Conservation (phyloP, 495 filamentous ascomycete genomes). For the Penicillium cosmopolitanum region DNA sequence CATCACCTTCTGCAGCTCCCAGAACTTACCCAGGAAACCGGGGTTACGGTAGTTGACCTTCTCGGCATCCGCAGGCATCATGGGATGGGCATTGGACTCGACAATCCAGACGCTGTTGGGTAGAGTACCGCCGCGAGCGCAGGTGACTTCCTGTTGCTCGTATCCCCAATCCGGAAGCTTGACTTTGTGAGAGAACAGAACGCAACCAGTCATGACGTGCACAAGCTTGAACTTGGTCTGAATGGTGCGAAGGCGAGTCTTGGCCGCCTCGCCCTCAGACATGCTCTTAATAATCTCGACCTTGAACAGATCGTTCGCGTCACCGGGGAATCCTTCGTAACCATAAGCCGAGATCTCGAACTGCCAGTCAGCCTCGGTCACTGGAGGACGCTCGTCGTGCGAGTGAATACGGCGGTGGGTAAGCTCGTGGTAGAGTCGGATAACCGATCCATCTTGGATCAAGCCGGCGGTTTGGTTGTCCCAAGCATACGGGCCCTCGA, state of each 20-base stretch:
- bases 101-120: slow-evolving; percentile 98
- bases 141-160: slow-evolving; percentile 98
- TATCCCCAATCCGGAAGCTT: slow-evolving; percentile 97
- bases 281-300: slow-evolving; percentile 91
- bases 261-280: slow-evolving; percentile 78
- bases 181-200: slow-evolving; percentile 96
- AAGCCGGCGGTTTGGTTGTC: slow-evolving; percentile 68
- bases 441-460: slow-evolving; percentile 76
- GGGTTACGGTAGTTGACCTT: slow-evolving; percentile 95
- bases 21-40: slow-evolving; percentile 97
- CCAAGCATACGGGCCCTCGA: slow-evolving; percentile 83
- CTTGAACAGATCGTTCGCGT: slow-evolving; percentile 95
- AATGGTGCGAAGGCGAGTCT: slow-evolving; percentile 87
- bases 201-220: slow-evolving; percentile 96
- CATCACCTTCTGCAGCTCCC: slow-evolving; percentile 99
- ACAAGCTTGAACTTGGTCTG: slow-evolving; percentile 95
- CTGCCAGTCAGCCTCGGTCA: slow-evolving; percentile 98
- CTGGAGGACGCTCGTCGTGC: slow-evolving; percentile 94
- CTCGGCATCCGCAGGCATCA: slow-evolving; percentile 72
- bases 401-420: slow-evolving; percentile 92
- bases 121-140: slow-evolving; percentile 87
- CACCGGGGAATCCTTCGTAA: slow-evolving; percentile 94
- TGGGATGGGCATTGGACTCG: slow-evolving; percentile 83
- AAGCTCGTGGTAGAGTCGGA: slow-evolving; percentile 80
- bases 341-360: slow-evolving; percentile 98